Evolutionary conservation across 495 filamentous ascomycete species (phyloP), one percentile per base, ranked within the genome.

Genomic region (Penicillium cinerascens): DNA sequence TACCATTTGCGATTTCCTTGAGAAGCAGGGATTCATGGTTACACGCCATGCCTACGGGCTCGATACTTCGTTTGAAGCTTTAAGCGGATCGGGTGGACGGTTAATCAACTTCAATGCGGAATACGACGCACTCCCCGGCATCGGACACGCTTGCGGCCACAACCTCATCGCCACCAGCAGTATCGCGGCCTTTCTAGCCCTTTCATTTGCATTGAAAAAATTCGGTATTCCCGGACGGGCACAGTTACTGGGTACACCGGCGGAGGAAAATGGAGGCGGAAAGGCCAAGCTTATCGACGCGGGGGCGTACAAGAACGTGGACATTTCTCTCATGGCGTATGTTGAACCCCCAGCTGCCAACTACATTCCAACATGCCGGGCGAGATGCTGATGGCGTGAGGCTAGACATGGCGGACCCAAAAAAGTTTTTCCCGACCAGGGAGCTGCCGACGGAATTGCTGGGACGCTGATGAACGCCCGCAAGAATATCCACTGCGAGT

Each of bases 71-170:
- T 77, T 76, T 43, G 70, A 74, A 47, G 70, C 63, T 5, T 26
- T 51, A 21, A 69, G 64, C 42, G 71, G 73, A n/a, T 66, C 64
- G 10, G 69, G 69, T 0, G 71, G 77, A 0, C 73, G 72, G 0
- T 48, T 72, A 38, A 59, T 76, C 52, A 75, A 72, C 40, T 74
- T 75, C 64, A 75, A 75, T 44, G 74, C 72, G 0, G 74, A 78
- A 60, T 76, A 76, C 38, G 81, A 84, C 52, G 80, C 81, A 0
- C 68, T 84, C 17, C 82, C 82, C 0, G 72, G 59, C 3, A 79
- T 87, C 35, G 85, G 82, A 33, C 85, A 88, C 56, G 83, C 83
- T 0, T 87, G 84, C 49, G 84, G 85, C 6, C 85, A 87, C 65
- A 87, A 87, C 48, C 78, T 88, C 1, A 88, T 87, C 52, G 79